Conservation (phyloP, 257 asterid genomes). For the Nicotiana benthamiana region DNA sequence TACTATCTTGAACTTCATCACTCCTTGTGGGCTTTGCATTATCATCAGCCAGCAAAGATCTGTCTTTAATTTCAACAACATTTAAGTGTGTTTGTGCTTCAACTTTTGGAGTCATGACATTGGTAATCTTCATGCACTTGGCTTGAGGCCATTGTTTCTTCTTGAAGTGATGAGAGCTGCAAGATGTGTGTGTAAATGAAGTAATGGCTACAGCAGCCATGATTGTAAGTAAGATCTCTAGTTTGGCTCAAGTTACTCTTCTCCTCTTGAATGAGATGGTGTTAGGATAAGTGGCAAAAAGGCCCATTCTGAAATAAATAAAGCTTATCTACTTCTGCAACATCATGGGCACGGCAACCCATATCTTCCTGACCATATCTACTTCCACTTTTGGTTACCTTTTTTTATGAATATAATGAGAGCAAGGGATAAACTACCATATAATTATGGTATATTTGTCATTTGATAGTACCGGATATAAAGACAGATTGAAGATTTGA, state of each 20-base stretch:
- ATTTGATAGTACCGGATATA: neutral
- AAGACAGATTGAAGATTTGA: no score
- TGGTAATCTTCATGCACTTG: conserved; percentile 17
- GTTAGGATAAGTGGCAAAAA: conserved; percentile 8
- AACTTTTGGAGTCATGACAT: conserved; percentile 27
- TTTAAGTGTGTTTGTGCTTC: conserved; percentile 21
- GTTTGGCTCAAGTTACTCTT: neutral
- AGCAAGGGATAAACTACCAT: neutral
- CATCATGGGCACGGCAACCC: conserved; percentile 22
- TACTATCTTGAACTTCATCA: conserved; percentile 4
- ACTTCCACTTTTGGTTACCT: neutral
- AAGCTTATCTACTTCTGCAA: conserved; percentile 39
- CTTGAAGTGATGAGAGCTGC: conserved; percentile 27
- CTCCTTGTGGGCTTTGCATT: neutral
- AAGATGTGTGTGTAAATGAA: conserved; percentile 34
- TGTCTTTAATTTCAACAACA: conserved; percentile 11
- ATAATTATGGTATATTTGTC: neutral
- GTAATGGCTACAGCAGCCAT: conserved; percentile 52
- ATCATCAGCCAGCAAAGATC: neutral
- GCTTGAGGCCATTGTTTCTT: conserved; percentile 25
- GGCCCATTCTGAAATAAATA: conserved; percentile 30
- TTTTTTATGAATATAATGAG: neutral
- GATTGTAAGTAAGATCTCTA: neutral
- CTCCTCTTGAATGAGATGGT: conserved; percentile 3
- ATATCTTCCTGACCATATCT: conserved; percentile 5